Evolutionary conservation across 257 asterid genomes (phyloP).

Genomic region (Craterostigma plantagineum): DNA sequence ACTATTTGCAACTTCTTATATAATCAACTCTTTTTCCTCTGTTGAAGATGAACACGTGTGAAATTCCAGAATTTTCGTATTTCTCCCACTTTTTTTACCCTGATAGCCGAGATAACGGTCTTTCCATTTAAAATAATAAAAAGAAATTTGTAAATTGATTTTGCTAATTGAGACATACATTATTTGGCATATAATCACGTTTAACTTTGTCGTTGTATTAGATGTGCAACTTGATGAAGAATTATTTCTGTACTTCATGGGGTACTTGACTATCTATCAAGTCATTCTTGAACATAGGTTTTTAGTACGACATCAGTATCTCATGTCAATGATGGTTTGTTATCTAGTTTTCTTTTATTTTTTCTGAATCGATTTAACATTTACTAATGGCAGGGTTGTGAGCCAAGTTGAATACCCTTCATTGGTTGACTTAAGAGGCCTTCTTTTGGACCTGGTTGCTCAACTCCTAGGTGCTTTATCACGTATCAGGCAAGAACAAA

Average conservation of each 20-base stretch:
- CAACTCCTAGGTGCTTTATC: constrained; percentile 98
- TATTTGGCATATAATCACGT: too few species aligned
- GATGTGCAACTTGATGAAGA: constrained; percentile 4
- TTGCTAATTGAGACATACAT: too few species aligned
- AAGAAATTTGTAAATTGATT: too few species aligned
- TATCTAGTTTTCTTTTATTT: background rate
- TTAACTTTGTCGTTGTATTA: too few species aligned
- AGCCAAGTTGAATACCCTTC: constrained; percentile 99
- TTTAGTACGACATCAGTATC: too few species aligned
- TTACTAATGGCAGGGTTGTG: constrained; percentile 56
- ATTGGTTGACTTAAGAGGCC: constrained; percentile 96
- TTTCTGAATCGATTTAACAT: constrained; percentile 2
- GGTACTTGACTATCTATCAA: too few species aligned
- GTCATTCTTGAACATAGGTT: too few species aligned
- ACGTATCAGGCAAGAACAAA: constrained; percentile 57
- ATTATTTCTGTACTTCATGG: constrained; percentile 4
- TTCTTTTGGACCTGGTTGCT: constrained; percentile 96
- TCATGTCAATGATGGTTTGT: too few species aligned
- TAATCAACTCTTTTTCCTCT: constrained; percentile 2
- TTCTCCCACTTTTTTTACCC: too few species aligned
- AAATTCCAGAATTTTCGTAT: background rate
- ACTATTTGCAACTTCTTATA: too few species aligned
- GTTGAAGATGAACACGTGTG: constrained; percentile 10
- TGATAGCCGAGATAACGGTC: too few species aligned
- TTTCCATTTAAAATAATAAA: too few species aligned